phyloP scores from a whole-genome alignment of 768 basidiomycete genomes.

The Suillus subalutaceus region DNA sequence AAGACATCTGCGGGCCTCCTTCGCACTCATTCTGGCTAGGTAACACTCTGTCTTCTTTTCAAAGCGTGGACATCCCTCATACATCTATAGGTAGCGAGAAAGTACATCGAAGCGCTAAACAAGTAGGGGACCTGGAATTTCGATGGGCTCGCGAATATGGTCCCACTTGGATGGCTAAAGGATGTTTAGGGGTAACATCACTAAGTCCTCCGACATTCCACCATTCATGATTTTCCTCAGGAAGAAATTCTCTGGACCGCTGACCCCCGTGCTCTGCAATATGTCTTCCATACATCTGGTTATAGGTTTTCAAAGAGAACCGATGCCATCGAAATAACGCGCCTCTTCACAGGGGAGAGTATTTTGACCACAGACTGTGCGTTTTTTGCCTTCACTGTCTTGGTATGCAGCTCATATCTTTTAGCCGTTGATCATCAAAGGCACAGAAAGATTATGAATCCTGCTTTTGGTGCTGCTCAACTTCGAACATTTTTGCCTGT shows the following conservation, averaged over 20 bases:
- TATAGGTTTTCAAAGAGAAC: slow-evolving; percentile 30
- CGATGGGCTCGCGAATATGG: slow-evolving; percentile 32
- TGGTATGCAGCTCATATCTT: neutral
- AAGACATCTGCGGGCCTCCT: slow-evolving; percentile 15
- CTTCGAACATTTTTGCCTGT: slow-evolving; percentile 27
- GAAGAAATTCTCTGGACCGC: slow-evolving; percentile 31
- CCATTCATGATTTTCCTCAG: slow-evolving; percentile 13
- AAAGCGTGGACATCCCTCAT: neutral
- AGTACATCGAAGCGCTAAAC: slow-evolving; percentile 21
- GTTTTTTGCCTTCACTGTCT: slow-evolving; percentile 1
- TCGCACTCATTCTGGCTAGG: slow-evolving; percentile 12
- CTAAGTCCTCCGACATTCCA: neutral
- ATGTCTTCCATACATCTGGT: slow-evolving; percentile 30
- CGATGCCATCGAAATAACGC: slow-evolving; percentile 11
- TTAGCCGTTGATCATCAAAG: slow-evolving; percentile 28
- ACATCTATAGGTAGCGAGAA: slow-evolving; percentile 26
- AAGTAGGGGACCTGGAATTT: slow-evolving; percentile 35
- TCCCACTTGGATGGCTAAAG: slow-evolving; percentile 21
- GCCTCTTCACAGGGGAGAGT: slow-evolving; percentile 27
- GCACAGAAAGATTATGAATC: slow-evolving; percentile 33
- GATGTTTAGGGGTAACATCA: slow-evolving; percentile 16
- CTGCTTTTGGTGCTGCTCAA: slow-evolving; percentile 30
- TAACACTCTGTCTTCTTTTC: neutral
- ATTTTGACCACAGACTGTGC: slow-evolving; percentile 22
- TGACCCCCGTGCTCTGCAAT: slow-evolving; percentile 32